Evolutionary conservation across 169 alveolate genomes (phyloP), one percentile per base, ranked within the genome.

Genomic region (Theileria annulata): DNA sequence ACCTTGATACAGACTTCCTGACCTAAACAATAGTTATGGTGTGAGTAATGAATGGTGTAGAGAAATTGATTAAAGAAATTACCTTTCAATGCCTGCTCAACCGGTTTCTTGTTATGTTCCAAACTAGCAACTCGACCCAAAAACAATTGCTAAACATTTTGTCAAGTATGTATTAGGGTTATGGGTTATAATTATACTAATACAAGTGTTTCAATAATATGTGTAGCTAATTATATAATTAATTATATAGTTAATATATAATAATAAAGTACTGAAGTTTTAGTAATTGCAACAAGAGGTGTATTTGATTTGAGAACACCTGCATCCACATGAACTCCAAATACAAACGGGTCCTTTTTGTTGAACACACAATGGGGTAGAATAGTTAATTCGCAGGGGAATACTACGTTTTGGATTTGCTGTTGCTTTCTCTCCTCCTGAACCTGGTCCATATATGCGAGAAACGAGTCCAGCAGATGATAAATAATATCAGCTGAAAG

Each of bases 401-500:
- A 98, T 13, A 98, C 97, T 19, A 96, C 99, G 25, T 89, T 91
- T 6, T 75, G 48, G 48, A 84, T 87, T n/a, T 91, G 88, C 70
- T 79, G 71, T 85, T 80, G 92, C 94, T 90, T 95, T 86, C 90
- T 95, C 94, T 95, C 96, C 67, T 94, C 97, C 74, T 92, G 95
- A 64, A 95, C 87, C 78, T 96, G 94, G 80, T 94, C 91, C 79
- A 96, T 93, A 92, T 96, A 97, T 58, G 91, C 96, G 8, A 97
- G 95, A 86, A 97, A 98, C 71, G 94, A 92, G 92, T 98, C 99
- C 75, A 96, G 96, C 71, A 98, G 94, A 83, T 98, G 99, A 92
- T 98, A 98, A 60, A 98, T 98, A 78, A 98, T 98, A 75, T 98
- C 98, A 48, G 99, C 99, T 25, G 96, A 92, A 93, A 98, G 95